Base-by-base conservation (phyloP, 768 basidiomycete species). In the Suillus subaureus region DNA sequence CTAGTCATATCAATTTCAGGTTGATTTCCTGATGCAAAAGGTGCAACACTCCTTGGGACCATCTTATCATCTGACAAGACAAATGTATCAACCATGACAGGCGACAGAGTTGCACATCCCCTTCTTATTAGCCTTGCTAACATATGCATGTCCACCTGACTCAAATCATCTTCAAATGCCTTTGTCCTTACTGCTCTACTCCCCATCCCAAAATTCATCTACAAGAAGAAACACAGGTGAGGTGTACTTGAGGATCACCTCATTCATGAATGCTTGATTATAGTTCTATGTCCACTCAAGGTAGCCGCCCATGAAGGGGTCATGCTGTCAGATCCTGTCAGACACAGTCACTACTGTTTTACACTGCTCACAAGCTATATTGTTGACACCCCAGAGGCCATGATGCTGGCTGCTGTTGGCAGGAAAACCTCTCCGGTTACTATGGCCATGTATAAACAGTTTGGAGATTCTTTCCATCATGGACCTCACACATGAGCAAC, bases 1-100 rank as follows among this genome's bases (percentile, higher is more conserved):
- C n/a, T n/a, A n/a, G n/a, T n/a, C n/a, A n/a, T n/a, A n/a, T n/a
- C n/a, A n/a, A n/a, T n/a, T n/a, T n/a, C n/a, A n/a, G n/a, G n/a
- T n/a, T n/a, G n/a, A n/a, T n/a, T n/a, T n/a, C n/a, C n/a, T n/a
- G n/a, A n/a, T n/a, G n/a, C 31, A 12, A 26, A 3, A 40, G 72
- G 69, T 39, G 66, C 68, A 15, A 70, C 71, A n/a, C 26, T 74
- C 12, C 49, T 72, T 9, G 75, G 78, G 6, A 65, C 69, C 3
- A 69, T 79, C 12, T 60, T 72, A 5, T 72, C 74, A 9, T 75
- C 75, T 0, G 77, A 80, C 62, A 80, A 79, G 64, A 78, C 78
- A 70, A n/a, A 71, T 61, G 71, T 80, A 12, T 72, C 78, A 0
- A 64, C 68, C 12, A 71, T 71, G 65, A 76, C 71, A 21, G 77